Conservation (phyloP, 2,329 filamentous ascomycete species). For the Graphilbum sp. region DNA sequence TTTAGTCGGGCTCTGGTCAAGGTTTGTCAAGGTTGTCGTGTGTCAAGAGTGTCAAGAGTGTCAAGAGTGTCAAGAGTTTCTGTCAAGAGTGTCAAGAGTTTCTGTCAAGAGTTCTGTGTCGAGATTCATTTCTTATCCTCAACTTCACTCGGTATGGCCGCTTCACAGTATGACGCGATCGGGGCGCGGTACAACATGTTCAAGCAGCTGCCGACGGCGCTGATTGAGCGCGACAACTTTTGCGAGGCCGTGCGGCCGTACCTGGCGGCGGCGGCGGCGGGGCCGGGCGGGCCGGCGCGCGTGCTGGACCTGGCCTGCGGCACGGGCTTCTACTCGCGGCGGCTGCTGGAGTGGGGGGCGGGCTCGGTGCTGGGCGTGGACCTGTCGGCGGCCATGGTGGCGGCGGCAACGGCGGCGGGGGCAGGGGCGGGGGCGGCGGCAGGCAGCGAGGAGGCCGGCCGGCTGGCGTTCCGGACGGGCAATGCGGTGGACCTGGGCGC, state of each 20-base stretch:
- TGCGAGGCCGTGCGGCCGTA: slow-evolving; percentile 3
- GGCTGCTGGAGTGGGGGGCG: slow-evolving; percentile 18
- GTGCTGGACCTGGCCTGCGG: slow-evolving; percentile 22
- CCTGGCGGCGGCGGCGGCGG: background rate
- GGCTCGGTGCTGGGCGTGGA: slow-evolving; percentile 18
- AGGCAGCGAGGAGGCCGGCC: no score
- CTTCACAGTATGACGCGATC: slow-evolving; percentile 8
- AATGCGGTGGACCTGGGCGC: slow-evolving; percentile 14
- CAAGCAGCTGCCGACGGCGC: slow-evolving; percentile 6
- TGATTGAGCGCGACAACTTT: slow-evolving; percentile 7
- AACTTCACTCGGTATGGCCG: no score
- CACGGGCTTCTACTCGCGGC: slow-evolving; percentile 18
- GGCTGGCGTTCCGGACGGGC: slow-evolving; percentile 6
- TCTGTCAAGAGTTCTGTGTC: no score
- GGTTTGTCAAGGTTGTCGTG: no score
- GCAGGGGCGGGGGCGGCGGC: background rate
- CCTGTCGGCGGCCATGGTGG: slow-evolving; percentile 18
- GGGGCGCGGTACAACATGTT: slow-evolving; percentile 7
- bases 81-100: no score
- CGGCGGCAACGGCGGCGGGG: slow-evolving; percentile 10
- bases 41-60: no score
- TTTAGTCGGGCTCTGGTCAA: no score
- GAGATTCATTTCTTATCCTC: no score
- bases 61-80: no score
- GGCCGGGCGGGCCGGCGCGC: slow-evolving; percentile 2